A percentile compares a stretch with the other conserved stretches of the same genome.
Evolutionary conservation across 768 basidiomycete genomes (phyloP).

Genomic region (Pleurotus giganteus): DNA sequence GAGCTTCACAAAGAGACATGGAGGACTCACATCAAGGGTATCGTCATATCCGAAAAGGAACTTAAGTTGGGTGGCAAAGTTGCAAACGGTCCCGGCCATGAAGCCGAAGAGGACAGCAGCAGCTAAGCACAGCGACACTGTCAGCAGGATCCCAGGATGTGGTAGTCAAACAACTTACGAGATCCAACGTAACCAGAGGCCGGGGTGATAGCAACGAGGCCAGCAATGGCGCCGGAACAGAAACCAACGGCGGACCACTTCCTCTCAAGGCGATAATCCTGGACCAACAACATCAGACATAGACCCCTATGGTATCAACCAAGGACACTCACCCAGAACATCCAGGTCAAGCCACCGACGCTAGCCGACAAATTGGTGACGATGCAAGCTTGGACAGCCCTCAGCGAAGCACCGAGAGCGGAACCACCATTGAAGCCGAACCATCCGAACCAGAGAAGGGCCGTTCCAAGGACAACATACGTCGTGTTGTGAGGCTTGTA

Average conservation of each 20-base stretch:
- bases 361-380: constrained; percentile 91
- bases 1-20: not conserved
- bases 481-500: constrained; percentile 95
- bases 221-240: constrained; percentile 92
- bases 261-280: constrained; percentile 89
- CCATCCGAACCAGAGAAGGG: constrained; percentile 95
- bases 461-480: constrained; percentile 91
- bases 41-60: constrained; percentile 76
- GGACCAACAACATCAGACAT: not conserved
- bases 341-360: constrained; percentile 89
- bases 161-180: constrained; percentile 41
- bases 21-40: constrained; percentile 66
- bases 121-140: constrained; percentile 33
- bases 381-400: constrained; percentile 86
- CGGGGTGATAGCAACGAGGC: constrained; percentile 89
- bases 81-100: constrained; percentile 80
- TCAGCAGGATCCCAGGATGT: not conserved
- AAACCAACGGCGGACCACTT: constrained; percentile 95
- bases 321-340: constrained; percentile 65
- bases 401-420: constrained; percentile 84
- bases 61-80: constrained; percentile 96
- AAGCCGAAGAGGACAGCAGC: constrained; percentile 87
- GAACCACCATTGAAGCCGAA: constrained; percentile 95
- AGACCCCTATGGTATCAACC: not conserved
- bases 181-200: constrained; percentile 79